A percentile compares a stretch with the other conserved stretches of the same genome.
Evolutionary conservation across 192 early-diverging fungal genomes (phyloP).

Genomic region (Gryganskiella cystojenkinii): DNA sequence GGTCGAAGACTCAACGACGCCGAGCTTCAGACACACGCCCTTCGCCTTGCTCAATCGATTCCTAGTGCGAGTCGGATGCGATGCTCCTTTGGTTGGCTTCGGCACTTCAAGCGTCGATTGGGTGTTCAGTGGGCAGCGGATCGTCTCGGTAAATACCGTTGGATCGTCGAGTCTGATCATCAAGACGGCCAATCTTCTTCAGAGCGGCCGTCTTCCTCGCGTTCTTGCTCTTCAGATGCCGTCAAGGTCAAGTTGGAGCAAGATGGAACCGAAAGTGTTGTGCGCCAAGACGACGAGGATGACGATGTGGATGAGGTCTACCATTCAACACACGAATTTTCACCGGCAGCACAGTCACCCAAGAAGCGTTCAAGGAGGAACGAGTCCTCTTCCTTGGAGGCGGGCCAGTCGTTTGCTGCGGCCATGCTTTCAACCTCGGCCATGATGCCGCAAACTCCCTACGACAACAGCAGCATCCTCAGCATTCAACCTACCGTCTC

Average conservation of each 20-base stretch:
- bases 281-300: slow-evolving; percentile 5
- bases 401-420: neutral
- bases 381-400: neutral
- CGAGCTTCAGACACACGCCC: slow-evolving; percentile 47
- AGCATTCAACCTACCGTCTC: slow-evolving; percentile 18
- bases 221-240: neutral
- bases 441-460: neutral
- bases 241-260: slow-evolving; percentile 16
- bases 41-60: slow-evolving; percentile 42
- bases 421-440: too few relatives aligned
- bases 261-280: neutral
- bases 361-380: slow-evolving; percentile 9
- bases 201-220: neutral
- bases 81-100: slow-evolving; percentile 50
- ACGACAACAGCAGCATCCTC: slow-evolving; percentile 13
- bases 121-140: slow-evolving; percentile 52
- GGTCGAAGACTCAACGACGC: slow-evolving; percentile 50
- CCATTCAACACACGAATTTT: slow-evolving; percentile 37
- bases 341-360: neutral
- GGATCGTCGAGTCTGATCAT: slow-evolving; percentile 50
- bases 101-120: slow-evolving; percentile 48
- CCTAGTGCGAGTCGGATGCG: slow-evolving; percentile 51
- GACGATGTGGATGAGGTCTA: slow-evolving; percentile 18
- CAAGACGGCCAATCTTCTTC: neutral
- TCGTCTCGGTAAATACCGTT: slow-evolving; percentile 31